Evolutionary conservation across 1,284 basidiomycete species (phyloP), one percentile per base, ranked within the genome.

Genomic region (Ganoderma lucidum): DNA sequence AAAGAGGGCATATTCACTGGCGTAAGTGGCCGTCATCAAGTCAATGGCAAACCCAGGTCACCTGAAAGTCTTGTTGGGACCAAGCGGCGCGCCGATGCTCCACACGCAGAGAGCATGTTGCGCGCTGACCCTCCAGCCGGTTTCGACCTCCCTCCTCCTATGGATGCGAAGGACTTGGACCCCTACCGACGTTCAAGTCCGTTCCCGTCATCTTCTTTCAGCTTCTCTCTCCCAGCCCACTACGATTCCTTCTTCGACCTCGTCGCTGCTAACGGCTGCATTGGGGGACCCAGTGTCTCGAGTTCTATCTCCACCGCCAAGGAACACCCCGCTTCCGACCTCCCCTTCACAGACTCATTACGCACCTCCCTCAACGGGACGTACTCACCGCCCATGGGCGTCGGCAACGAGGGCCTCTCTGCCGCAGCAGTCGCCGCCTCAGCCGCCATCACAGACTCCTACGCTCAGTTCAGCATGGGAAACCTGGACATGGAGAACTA

Each of bases 161-260:
- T 76, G 39, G 76, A 78, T 37, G 41, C 75, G 15, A 75, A 74
- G 59, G 80, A 81, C 45, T 53, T 75, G 56, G 75, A 78, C 42
- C 73, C 71, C 62, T 74, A 71, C 64, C 61, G 70, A 30, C 64
- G 80, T 41, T 78, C 74, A 55, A 84, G 83, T 75, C 82, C 89
- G 39, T 96, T 96, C 83, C 93, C 94, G 3, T 87, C 89, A 0
- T 84, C 88, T 32, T 79, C 89, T 3, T 96, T 96, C 84, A 94
- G 91, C 73, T 96, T 96, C 82, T 89, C 88, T 62, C 92, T 87
- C 76, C 84, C 88, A 48, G 81, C 85, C 71, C 39, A 39, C 23
- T 92, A 93, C 77, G 93, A 95, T 70, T 86, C 85, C 65, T 85
- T 92, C 77, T 93, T 93, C 78, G 90, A 93, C 71, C 66, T 82